These are phyloP conservation scores for Gomphus bonarii DNA, from an alignment of 1,284 basidiomycete genomes.

Conservation along the genomic window DNA sequence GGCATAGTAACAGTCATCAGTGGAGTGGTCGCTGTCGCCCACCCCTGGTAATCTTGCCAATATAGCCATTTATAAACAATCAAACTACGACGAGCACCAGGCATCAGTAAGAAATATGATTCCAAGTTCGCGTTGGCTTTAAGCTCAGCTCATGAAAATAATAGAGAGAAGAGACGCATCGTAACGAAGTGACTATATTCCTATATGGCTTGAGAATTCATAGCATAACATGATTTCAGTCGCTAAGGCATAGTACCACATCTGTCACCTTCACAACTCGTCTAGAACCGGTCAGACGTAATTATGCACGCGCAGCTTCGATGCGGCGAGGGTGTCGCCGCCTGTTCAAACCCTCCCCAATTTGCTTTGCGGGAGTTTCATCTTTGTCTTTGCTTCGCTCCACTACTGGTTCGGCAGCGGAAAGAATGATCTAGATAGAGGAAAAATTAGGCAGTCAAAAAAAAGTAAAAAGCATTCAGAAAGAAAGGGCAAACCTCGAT, in stretches of 20 bases:
- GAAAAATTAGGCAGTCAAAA: neutral
- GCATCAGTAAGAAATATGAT: neutral
- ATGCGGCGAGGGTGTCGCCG: slow-evolving; percentile 77
- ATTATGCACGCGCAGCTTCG: slow-evolving; percentile 51
- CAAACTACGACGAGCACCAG: no score
- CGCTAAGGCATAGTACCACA: neutral
- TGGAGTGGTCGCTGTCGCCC: neutral
- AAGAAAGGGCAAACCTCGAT: slow-evolving; percentile 49
- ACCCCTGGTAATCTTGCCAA: neutral
- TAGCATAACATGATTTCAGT: neutral
- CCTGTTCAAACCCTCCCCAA: slow-evolving; percentile 62
- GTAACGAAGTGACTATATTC: neutral
- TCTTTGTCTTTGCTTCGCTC: slow-evolving; percentile 85
- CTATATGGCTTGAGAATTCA: neutral
- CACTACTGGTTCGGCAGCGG: slow-evolving; percentile 69
- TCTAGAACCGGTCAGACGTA: neutral
- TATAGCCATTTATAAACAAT: neutral
- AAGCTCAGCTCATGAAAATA: no score
- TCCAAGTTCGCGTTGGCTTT: no score
- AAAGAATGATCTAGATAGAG: slow-evolving; percentile 55
- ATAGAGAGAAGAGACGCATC: no score
- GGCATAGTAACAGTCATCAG: neutral
- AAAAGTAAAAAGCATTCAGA: slow-evolving; percentile 17
- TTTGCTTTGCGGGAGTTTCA: slow-evolving; percentile 30
- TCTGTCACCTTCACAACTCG: neutral